phyloP scores from a whole-genome alignment of 169 alveolate genomes.

The Babesia caballi region DNA sequence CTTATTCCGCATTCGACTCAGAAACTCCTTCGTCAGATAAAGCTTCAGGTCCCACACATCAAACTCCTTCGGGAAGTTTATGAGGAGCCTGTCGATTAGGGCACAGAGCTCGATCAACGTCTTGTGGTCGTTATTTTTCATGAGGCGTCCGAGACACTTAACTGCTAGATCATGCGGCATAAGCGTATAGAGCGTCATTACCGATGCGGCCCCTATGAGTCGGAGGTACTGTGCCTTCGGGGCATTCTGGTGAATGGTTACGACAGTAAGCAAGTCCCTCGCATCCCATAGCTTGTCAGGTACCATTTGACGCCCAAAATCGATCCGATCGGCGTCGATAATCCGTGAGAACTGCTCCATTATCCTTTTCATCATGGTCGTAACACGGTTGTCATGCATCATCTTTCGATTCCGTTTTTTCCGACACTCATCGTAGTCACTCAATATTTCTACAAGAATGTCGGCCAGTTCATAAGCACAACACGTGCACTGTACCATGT shows the following conservation, averaged over 20 bases:
- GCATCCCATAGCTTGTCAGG: not conserved
- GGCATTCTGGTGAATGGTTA: not conserved
- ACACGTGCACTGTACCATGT: slow-evolving; percentile 16
- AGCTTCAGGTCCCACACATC: slow-evolving; percentile 28
- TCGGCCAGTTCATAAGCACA: slow-evolving; percentile 17
- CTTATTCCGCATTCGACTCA: not conserved
- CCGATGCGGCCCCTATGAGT: not conserved
- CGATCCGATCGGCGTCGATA: not conserved
- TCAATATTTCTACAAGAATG: slow-evolving; percentile 1
- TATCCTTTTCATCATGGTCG: not conserved
- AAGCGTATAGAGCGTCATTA: slow-evolving; percentile 6
- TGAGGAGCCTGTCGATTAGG: slow-evolving; percentile 6
- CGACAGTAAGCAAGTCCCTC: not conserved
- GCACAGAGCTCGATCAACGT: not conserved
- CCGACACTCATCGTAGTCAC: not conserved
- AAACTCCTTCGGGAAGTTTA: slow-evolving; percentile 30
- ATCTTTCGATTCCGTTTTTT: not conserved
- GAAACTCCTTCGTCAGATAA: not conserved
- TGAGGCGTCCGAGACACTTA: not conserved
- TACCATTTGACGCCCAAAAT: not conserved
- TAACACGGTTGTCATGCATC: not conserved
- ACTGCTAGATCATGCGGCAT: slow-evolving; percentile 22
- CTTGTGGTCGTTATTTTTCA: not conserved
- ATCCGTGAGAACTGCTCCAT: not conserved
- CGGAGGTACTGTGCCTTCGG: not conserved